Conservation (phyloP, 2,329 filamentous ascomycete species). For the Nakataea oryzae region DNA sequence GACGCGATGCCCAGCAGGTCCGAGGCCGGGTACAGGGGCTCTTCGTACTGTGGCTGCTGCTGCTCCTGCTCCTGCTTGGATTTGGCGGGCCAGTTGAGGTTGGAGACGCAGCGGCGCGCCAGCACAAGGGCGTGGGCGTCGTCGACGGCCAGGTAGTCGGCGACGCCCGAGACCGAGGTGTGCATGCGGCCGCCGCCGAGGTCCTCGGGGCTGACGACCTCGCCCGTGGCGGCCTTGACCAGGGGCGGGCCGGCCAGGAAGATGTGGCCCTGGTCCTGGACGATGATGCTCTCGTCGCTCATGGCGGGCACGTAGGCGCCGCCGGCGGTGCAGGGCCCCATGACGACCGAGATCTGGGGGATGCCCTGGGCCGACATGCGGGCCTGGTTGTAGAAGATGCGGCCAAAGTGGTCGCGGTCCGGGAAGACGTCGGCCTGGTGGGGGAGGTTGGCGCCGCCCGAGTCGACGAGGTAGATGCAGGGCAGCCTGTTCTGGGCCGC, state of each 20-base stretch:
- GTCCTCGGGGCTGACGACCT: conserved; percentile 83
- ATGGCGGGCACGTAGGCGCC: conserved; percentile 95
- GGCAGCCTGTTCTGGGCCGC: conserved; percentile 74
- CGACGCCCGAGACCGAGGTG: conserved; percentile 82
- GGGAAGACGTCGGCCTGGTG: conserved; percentile 95
- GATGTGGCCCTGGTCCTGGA: conserved; percentile 84
- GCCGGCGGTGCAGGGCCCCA: conserved; percentile 94
- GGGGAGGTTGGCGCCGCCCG: conserved; percentile 87
- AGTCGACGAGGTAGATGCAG: conserved; percentile 96
- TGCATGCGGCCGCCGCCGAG: conserved; percentile 86
- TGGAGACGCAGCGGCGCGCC: conserved; percentile 71
- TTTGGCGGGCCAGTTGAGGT: conserved; percentile 70
- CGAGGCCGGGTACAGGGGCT: conserved; percentile 68
- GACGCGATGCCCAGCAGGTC: conserved; percentile 85
- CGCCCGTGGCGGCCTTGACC: conserved; percentile 91
- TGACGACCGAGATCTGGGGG: conserved; percentile 88
- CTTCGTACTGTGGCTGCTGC: conserved; percentile 39
- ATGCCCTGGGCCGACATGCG: conserved; percentile 83
- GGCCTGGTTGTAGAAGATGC: conserved; percentile 97
- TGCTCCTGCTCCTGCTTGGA: conserved; percentile 19
- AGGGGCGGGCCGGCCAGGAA: conserved; percentile 91
- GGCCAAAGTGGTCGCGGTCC: conserved; percentile 87
- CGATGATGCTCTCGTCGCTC: conserved; percentile 93
- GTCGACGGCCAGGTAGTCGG: conserved; percentile 89
- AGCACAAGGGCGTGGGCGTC: conserved; percentile 86